phyloP scores from a whole-genome alignment of 1,284 basidiomycete genomes.

The Stygiomarasmius scandens region DNA sequence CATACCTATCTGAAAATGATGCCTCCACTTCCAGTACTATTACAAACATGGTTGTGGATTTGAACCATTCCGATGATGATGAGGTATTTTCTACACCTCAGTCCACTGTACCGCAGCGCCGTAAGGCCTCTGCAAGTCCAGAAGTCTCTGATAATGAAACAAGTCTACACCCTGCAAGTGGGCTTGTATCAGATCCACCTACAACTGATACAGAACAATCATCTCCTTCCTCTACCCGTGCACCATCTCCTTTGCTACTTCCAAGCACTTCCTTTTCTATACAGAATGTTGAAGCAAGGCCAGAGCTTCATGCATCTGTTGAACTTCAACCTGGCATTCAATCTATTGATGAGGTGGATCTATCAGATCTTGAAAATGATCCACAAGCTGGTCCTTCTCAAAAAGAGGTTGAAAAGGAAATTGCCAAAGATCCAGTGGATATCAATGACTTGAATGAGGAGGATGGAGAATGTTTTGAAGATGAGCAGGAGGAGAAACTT shows the following conservation, averaged over 20 bases:
- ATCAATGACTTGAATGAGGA: slow-evolving; percentile 13
- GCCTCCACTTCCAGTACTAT: too few species aligned
- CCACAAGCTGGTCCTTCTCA: not conserved
- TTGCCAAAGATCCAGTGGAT: not conserved
- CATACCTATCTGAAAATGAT: too few species aligned
- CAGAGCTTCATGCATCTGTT: too few species aligned
- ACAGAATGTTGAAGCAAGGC: too few species aligned
- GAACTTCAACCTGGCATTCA: too few species aligned
- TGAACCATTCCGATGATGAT: too few species aligned
- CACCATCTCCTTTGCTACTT: not conserved
- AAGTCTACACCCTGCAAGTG: not conserved
- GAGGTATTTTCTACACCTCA: not conserved
- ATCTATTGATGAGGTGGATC: too few species aligned
- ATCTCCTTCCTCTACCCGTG: not conserved
- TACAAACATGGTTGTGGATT: too few species aligned
- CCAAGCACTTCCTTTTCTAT: not conserved
- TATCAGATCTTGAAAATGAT: too few species aligned
- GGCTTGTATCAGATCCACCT: not conserved
- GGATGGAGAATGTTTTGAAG: slow-evolving; percentile 5
- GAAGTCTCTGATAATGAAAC: not conserved
- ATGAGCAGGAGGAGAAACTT: slow-evolving; percentile 9
- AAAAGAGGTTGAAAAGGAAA: not conserved
- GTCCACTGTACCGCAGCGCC: not conserved
- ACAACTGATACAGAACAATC: not conserved
- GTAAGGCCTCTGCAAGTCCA: not conserved